Base-by-base conservation (phyloP, 1,139 yeast genomes). In the Yamadazyma blattariae region DNA sequence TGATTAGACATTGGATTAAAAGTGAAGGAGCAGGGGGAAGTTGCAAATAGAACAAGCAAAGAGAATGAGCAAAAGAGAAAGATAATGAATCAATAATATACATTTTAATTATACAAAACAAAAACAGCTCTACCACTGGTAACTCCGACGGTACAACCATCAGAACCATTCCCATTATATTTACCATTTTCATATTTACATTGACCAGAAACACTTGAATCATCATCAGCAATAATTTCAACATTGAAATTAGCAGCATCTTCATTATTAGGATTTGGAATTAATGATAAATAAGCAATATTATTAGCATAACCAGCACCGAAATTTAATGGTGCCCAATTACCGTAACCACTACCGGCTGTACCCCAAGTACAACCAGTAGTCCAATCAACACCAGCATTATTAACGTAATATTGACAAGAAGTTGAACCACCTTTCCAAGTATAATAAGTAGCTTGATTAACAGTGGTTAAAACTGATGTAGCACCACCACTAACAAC, bases 291-390 rank as follows among this genome's bases (percentile, higher is more conserved):
- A 69, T 83, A 83, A 36, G 86, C 71, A 51, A 74, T 69, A 48
- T 84, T 85, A 48, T 59, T 59, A 38, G 74, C 63, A 51, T 65
- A 68, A 60, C 92, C 90, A 42, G 90, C 86, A 64, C 92, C 92
- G 49, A 82, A 70, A 54, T 77, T 80, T 51, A 83, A 73, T 54
- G 90, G 90, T 38, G 90, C 88, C 89, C 90, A 83, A 77, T 83
- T 83, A 69, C 92, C 92, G 44, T 79, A 66, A 50, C 77, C 80
- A 30, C 81, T 67, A 38, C 83, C 82, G 4, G 64, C 48, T 42
- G 70, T 59, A 61, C 90, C 87, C 92, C 92, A 83, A 49, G 79
- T 57, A 71, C 92, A 83, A 44, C 90, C 92, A 44, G 82, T 80
- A 56, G 77, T 75, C 56, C 72, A 71, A 29, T 80, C 71, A 44